Evolutionary conservation across 768 basidiomycete species (phyloP), one percentile per base, ranked within the genome.

Genomic region (Phanerochaete carnosa): DNA sequence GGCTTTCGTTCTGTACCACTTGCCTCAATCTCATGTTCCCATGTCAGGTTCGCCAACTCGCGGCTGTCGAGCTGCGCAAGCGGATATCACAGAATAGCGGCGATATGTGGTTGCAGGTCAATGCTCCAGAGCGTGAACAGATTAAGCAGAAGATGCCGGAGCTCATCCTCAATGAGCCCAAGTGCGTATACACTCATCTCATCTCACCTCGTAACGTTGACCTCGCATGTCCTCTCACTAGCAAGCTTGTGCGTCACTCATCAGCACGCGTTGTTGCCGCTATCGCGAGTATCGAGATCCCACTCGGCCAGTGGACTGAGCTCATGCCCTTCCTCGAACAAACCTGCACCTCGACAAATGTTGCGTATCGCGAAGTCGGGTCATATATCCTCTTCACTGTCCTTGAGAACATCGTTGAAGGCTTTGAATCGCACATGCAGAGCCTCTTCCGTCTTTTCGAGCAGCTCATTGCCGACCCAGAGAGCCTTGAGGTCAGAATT

Each of bases 41-140:
- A 50, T 15, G 8, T 55, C 25, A 99, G 95, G 87, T 98, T 64
- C 92, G 95, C 62, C 97, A 99, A 85, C 83, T 99, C 23, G 93
- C 95, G 51, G 95, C 95, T 8, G 95, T 98, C 58, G 97, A 99
- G 76, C 81, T 98, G 72, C 84, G 96, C 67, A 99, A 99, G 80
- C 91, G 96, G 60, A 85, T 98, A 62, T 73, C 81, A 28, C 83
- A 86, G 71, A 88, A 88, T 68, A 91, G 89, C 65, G 90, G 89
- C 53, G 85, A 83, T 71, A 75, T 95, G 32, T 99, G 97, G 97
- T 78, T 85, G 22, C 78, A 83, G 58, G 81, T 93, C 29, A 75
- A 85, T 35, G 82, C 83, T 70, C 77, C 80, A 37, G 79, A 88
- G 62, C 88, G 96, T 45, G 80, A 87, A 64, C 82, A 90, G 72